Evolutionary conservation across 345 rosid genomes (phyloP), one percentile per base, ranked within the genome.

Genomic region (Turnera subulata): DNA sequence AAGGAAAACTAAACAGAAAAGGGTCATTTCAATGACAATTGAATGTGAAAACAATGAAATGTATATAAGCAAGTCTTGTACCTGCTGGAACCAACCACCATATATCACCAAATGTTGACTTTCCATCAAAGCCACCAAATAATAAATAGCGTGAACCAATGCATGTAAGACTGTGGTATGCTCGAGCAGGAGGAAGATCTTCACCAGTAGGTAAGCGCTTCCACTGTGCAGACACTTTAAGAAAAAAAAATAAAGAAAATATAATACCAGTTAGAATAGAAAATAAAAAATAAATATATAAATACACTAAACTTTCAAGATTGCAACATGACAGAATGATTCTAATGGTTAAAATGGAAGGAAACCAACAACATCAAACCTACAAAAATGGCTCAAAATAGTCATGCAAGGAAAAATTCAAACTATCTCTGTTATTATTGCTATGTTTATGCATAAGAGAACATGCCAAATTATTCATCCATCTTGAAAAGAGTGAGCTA

Each of bases 61-160:
- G 17, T 20, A 55, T 25, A 24, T 54, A 50, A 50, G 55, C 40
- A 46, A 38, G 42, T 53, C 29, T 46, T 35, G 46, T 80, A 93
- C 97, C 99, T 87, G 89, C 96, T 5, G 94, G 83, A 67, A 82
- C 97, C 82, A 89, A 59, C 96, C 97, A 93, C 99, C 97, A 93
- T 10, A 89, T 50, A 84, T 93, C 97, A 52, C 87, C 96, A 54
- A 76, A 93, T 37, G 96, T 89, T 23, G 76, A 72, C 74, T 93
- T 93, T 66, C 99, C 99, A 82, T 93, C 96, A 49, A 83, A 85
- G 60, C 99, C 97, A 64, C 99, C 99, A 80, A 89, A 58, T 73
- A 93, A 82, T 40, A 93, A 77, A 78, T 87, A 81, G 17, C 79
- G 84, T 46, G 96, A 68, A 46, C 92, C 97, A 65, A 87, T 72